phyloP scores from a whole-genome alignment of 306 rosid species.

The Carpinus fangiana region DNA sequence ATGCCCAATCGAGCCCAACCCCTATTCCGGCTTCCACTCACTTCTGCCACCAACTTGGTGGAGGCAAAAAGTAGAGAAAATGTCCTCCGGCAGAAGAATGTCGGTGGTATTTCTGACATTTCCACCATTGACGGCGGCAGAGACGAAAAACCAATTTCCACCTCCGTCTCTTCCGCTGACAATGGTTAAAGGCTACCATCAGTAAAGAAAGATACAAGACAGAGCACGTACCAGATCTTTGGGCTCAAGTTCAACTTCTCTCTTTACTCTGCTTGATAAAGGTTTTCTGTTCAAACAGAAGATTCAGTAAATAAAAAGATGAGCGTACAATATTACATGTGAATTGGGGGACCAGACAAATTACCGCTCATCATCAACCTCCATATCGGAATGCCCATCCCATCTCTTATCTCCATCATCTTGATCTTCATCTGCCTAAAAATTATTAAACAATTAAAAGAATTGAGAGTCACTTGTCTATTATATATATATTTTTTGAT shows the following conservation, averaged over 20 bases:
- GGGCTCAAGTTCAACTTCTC: conserved; percentile 65
- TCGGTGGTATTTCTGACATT: too few relatives aligned
- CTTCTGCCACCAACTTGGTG: too few relatives aligned
- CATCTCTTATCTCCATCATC: conserved; percentile 60
- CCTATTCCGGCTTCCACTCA: too few relatives aligned
- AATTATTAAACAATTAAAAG: background rate
- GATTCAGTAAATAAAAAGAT: conserved; percentile 30
- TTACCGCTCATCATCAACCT: conserved; percentile 67
- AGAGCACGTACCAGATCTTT: conserved; percentile 62
- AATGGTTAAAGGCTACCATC: background rate
- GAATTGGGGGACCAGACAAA: conserved; percentile 20
- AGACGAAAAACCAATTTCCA: too few relatives aligned
- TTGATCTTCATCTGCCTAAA: conserved; percentile 70
- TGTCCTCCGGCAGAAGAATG: too few relatives aligned
- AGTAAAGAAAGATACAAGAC: conserved; percentile 4
- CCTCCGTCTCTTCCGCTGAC: background rate
- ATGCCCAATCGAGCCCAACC: too few relatives aligned
- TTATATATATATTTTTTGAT: background rate
- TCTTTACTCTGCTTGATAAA: conserved; percentile 62
- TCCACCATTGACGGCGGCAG: too few relatives aligned
- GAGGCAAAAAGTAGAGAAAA: too few relatives aligned
- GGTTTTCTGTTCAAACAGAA: conserved; percentile 45
- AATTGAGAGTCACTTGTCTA: background rate
- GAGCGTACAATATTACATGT: conserved; percentile 16
- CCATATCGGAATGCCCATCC: conserved; percentile 78